These are phyloP conservation scores for Fremontodendron californicum DNA, from an alignment of 345 rosid genomes.

Conservation along the genomic window DNA sequence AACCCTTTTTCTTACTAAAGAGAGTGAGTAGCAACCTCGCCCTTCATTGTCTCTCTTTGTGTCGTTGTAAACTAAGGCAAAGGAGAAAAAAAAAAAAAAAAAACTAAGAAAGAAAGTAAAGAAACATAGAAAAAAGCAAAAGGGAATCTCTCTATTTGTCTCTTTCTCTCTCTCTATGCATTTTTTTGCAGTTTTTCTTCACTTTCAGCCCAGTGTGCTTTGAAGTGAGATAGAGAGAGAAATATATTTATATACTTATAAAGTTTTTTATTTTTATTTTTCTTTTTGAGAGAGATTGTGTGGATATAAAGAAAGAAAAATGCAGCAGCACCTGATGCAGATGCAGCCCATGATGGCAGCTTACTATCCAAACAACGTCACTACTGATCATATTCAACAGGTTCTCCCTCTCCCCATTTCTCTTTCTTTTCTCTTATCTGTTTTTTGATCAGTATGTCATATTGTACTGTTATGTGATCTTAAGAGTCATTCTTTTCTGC, in stretches of 20 bases:
- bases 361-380: constrained; percentile 98
- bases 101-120: constrained; percentile 15
- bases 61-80: background rate
- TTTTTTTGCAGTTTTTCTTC: constrained; percentile 30
- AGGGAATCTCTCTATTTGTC: constrained; percentile 18
- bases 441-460: background rate
- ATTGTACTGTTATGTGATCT: background rate
- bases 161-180: constrained; percentile 17
- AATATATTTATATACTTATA: background rate
- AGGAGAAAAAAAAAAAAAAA: background rate
- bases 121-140: constrained; percentile 18
- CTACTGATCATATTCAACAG: constrained; percentile 99
- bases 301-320: constrained; percentile 41
- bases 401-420: constrained; percentile 27
- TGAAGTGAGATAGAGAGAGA: constrained; percentile 21
- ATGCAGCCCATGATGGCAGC: constrained; percentile 99
- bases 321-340: constrained; percentile 99
- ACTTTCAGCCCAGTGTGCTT: constrained; percentile 14
- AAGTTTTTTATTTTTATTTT: constrained; percentile 18
- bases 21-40: background rate
- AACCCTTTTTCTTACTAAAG: constrained; percentile 12
- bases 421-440: background rate
- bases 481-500: background rate
- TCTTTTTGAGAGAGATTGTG: background rate
- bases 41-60: constrained; percentile 7